Evolutionary conservation across 805 yeast genomes (phyloP), one percentile per base, ranked within the genome.

Genomic region (Yarrowia bubula): DNA sequence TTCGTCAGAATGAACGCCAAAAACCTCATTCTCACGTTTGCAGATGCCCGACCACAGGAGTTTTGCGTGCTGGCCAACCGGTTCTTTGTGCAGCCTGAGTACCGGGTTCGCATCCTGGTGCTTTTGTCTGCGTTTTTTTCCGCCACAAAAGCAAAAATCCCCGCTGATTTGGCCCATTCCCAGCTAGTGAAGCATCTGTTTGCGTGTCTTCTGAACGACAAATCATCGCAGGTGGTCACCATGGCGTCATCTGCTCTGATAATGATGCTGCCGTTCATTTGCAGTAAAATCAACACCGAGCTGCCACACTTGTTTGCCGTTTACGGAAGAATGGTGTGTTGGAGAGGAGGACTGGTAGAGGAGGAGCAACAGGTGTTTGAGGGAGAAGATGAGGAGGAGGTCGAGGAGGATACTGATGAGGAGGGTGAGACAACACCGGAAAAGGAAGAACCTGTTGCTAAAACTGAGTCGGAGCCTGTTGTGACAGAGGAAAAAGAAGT

Each of bases 1-100:
- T 84, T 82, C 66, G 76, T 83, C 8, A 75, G 77, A 46, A 73
- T 73, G 64, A 85, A 84, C 69, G 78, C 83, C 60, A 72, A 77
- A 11, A 66, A 66, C 1, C 61, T 84, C 17, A 71, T 86, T 11
- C 69, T 72, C 1, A 77, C 75, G n/a, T 82, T 76, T 73, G 86
- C 82, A 1, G 69, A 73, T n/a, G 71, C 71, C 35, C 70, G 78
- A 42, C 76, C 84, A 0, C 69, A 66, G 44, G 69, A 67, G 1
- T 80, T 81, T 65, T 78, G 81, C 68, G 67, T 68, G 1, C 66
- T 77, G 14, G 57, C 84, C 15, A 76, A 81, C 69, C 70, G 69
- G 2, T 75, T 74, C 65, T 74, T 85, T 38, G 66, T 68, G 9
- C 42, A 70, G 8, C 74, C 80, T 0, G 66, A 70, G 7, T 67